A percentile compares a stretch with the other conserved stretches of the same genome.
Conservation (phyloP, 345 rosid genomes). For the Geranium rotundifolium region DNA sequence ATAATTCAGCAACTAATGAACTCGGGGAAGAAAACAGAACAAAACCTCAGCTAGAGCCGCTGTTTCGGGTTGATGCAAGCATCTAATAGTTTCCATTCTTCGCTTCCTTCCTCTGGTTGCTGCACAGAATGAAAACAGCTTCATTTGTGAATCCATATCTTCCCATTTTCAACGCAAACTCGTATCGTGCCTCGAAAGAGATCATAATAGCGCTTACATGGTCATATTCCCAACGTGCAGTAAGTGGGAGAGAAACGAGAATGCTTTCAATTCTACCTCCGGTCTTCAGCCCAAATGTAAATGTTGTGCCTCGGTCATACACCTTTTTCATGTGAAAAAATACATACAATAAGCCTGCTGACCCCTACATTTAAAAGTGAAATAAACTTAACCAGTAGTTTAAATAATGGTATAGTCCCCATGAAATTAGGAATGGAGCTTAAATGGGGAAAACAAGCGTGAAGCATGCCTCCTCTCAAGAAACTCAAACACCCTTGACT, state of each 20-base stretch:
- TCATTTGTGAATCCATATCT: neutral
- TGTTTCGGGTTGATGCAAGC: conserved; percentile 96
- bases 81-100: conserved; percentile 93
- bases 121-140: conserved; percentile 15
- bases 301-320: conserved; percentile 93
- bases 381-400: no score
- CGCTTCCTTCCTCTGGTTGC: conserved; percentile 94
- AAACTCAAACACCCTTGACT: no score
- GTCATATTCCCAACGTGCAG: conserved; percentile 97
- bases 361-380: conserved; percentile 41
- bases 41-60: conserved; percentile 37
- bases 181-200: neutral
- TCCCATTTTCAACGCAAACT: neutral
- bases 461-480: no score
- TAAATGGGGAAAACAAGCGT: no score
- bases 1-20: no score
- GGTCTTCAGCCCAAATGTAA: conserved; percentile 93
- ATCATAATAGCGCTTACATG: conserved; percentile 48
- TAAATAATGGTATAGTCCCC: no score
- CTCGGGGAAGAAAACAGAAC: no score
- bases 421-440: no score
- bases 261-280: conserved; percentile 97
- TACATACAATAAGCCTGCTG: no score
- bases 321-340: conserved; percentile 29
- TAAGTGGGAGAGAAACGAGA: conserved; percentile 85